Conservation (phyloP, 225 moss, liverwort and hornwort species). For the Pleurozium schreberi region DNA sequence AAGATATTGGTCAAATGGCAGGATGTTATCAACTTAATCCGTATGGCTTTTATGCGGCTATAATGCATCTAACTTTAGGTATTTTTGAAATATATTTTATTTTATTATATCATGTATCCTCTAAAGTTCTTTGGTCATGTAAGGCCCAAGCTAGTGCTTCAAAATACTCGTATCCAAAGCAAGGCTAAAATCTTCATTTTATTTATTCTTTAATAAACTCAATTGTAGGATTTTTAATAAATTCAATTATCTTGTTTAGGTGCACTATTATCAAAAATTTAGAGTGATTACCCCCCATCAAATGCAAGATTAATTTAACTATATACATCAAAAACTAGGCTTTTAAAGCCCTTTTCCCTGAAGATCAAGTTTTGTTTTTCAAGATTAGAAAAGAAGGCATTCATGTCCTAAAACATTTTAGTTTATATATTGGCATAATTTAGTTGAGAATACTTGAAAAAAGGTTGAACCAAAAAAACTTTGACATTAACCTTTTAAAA, state of each 20-base stretch:
- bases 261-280: background rate
- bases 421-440: background rate
- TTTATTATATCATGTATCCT: background rate
- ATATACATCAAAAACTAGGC: background rate
- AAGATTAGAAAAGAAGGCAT: too few species aligned
- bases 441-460: background rate
- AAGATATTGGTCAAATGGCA: conserved; percentile 10
- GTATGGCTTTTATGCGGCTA: conserved; percentile 35
- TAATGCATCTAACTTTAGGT: conserved; percentile 33
- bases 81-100: background rate
- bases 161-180: accelerated
- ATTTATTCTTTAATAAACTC: background rate
- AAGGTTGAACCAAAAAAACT: background rate
- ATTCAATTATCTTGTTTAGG: background rate
- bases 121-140: background rate
- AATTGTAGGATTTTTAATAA: accelerated
- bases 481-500: accelerated
- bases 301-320: too few species aligned
- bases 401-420: background rate
- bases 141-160: accelerated
- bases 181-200: background rate
- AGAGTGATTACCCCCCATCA: accelerated
- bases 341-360: background rate
- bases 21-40: conserved; percentile 30
- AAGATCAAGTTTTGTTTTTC: background rate